Percentiles rank a stretch among this genome's conserved stretches.
These are phyloP conservation scores for Eucalyptus polyanthemos DNA, from an alignment of 345 rosid genomes.

Conservation along the genomic window DNA sequence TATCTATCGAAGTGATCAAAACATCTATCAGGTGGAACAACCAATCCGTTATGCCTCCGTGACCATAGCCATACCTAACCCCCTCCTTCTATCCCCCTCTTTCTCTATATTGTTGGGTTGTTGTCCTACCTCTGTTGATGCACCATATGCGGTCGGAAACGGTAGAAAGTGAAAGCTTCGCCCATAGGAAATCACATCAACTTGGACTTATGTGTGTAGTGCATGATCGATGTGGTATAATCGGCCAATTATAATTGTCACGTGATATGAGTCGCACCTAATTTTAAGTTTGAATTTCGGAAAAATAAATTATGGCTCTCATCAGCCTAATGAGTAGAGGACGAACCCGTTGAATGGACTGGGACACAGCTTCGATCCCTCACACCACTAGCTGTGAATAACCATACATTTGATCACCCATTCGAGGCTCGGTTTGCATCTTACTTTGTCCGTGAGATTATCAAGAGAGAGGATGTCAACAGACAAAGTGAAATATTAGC, in stretches of 20 bases:
- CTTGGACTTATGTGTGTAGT: background rate
- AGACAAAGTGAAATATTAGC: background rate
- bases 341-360: background rate
- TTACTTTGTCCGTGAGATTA: background rate
- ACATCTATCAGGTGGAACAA: background rate
- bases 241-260: background rate
- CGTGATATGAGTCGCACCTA: background rate
- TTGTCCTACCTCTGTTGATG: background rate
- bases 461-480: background rate
- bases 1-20: background rate
- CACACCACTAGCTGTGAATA: background rate
- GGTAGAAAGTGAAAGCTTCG: background rate
- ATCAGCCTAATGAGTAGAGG: background rate
- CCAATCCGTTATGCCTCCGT: background rate
- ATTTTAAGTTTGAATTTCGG: background rate
- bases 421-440: background rate
- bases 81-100: background rate
- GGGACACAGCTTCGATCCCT: background rate
- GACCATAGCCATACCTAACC: background rate
- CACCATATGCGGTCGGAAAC: background rate
- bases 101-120: background rate
- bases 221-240: background rate
- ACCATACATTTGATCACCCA: background rate
- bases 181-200: background rate
- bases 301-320: background rate